Conservation (phyloP, 805 yeast species). For the Debaryomyces tyrocola region DNA sequence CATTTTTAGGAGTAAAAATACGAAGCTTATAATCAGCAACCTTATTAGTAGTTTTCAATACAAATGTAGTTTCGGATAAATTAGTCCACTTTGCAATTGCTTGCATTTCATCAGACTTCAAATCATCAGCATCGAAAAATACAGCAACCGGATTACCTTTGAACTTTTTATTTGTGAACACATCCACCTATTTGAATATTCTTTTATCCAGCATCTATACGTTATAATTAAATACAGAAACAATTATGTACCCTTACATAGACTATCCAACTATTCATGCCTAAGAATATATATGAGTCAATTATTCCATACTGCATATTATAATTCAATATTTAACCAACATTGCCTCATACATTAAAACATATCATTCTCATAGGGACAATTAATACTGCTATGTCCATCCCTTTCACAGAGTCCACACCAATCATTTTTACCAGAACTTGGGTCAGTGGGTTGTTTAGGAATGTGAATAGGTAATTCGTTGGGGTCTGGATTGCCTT, state of each 20-base stretch:
- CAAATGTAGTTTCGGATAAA: slow-evolving; percentile 57
- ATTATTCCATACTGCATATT: too few relatives aligned
- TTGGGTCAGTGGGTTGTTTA: slow-evolving; percentile 52
- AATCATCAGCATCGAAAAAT: slow-evolving; percentile 38
- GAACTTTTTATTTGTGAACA: slow-evolving; percentile 37
- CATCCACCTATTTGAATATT: slow-evolving; percentile 41
- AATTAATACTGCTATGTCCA: slow-evolving; percentile 85
- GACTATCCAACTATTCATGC: too few relatives aligned
- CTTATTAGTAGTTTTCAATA: slow-evolving; percentile 37
- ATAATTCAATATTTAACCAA: too few relatives aligned
- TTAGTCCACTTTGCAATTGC: slow-evolving; percentile 59
- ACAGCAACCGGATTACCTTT: slow-evolving; percentile 61
- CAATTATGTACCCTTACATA: too few relatives aligned
- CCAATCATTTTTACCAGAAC: slow-evolving; percentile 78
- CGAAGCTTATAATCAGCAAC: slow-evolving; percentile 49
- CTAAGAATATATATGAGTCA: too few relatives aligned
- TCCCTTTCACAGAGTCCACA: slow-evolving; percentile 90
- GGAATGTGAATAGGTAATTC: slow-evolving; percentile 53
- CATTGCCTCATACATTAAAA: slow-evolving; percentile 24
- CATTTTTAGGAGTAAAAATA: slow-evolving; percentile 48
- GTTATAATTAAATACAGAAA: too few relatives aligned
- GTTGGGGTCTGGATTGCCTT: slow-evolving; percentile 4
- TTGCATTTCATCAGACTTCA: slow-evolving; percentile 44
- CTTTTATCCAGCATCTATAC: slow-evolving; percentile 17
- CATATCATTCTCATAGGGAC: slow-evolving; percentile 77